These are phyloP conservation scores for Sarocladiaceae sp. DNA, from an alignment of 2,329 filamentous ascomycete species.

Conservation along the genomic window DNA sequence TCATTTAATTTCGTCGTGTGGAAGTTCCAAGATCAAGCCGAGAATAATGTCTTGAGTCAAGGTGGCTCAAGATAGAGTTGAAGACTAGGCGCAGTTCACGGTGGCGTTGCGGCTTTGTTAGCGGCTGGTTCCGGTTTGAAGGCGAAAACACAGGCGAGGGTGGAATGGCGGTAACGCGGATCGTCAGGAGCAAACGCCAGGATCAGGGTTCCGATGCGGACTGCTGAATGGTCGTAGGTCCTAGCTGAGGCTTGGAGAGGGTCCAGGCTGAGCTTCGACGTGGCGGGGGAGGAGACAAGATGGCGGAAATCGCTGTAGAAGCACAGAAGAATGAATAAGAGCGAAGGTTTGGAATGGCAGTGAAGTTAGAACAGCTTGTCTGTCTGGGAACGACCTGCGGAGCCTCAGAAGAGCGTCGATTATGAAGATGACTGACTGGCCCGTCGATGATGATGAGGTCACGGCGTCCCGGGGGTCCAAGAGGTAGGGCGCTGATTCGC, in stretches of 20 bases:
- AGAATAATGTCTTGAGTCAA: not conserved
- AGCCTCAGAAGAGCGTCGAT: constrained; percentile 5
- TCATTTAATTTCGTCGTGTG: not conserved
- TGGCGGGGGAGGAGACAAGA: constrained; percentile 4
- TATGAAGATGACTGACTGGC: constrained; percentile 8
- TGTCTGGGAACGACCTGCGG: not conserved
- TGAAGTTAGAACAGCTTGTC: not conserved
- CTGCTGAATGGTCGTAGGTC: constrained; percentile 1
- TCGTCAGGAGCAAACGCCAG: constrained; percentile 5
- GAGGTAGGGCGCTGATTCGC: constrained; percentile 17
- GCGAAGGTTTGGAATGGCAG: not conserved
- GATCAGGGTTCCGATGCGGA: constrained; percentile 5
- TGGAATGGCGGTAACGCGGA: constrained; percentile 1
- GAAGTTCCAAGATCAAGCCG: not conserved
- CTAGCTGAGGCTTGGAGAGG: constrained; percentile 1
- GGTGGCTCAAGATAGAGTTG: constrained; percentile 7
- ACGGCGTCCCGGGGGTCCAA: constrained; percentile 16
- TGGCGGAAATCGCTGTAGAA: not conserved
- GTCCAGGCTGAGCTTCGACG: constrained; percentile 8
- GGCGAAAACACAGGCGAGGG: constrained; percentile 3
- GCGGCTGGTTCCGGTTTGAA: constrained; percentile 5
- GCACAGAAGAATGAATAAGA: not conserved
- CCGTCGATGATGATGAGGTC: constrained; percentile 20
- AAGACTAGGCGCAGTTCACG: not conserved
- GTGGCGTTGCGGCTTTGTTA: constrained; percentile 7